These are phyloP conservation scores for Protomyces inouyei DNA, from an alignment of 1,139 yeast species.

Conservation along the genomic window DNA sequence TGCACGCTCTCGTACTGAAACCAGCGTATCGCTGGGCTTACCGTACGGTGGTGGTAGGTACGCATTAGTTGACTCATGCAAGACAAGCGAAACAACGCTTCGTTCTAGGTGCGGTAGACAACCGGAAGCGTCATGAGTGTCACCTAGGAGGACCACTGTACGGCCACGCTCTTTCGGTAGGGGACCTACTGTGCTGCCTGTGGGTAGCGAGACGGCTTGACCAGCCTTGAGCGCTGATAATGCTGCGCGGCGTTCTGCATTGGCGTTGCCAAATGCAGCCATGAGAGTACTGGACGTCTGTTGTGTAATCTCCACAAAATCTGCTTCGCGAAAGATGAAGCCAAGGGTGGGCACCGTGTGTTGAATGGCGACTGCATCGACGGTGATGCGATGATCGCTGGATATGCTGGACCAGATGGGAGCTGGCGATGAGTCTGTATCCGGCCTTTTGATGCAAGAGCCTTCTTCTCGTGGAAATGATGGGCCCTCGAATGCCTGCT, in stretches of 20 bases:
- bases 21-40: conserved; percentile 6
- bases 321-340: conserved; percentile 11
- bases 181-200: not conserved
- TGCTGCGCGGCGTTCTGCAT: not conserved
- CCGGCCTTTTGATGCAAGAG: not conserved
- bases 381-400: not conserved
- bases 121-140: conserved; percentile 19
- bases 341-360: conserved; percentile 21
- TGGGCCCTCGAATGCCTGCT: not conserved
- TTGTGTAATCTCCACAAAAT: not conserved
- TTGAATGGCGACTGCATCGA: conserved; percentile 15
- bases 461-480: conserved; percentile 9
- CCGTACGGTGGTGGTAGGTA: conserved; percentile 13
- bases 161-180: conserved; percentile 6
- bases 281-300: not conserved
- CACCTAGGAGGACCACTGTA: conserved; percentile 19
- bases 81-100: conserved; percentile 1
- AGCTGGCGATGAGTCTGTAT: not conserved
- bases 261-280: not conserved
- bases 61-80: conserved; percentile 27
- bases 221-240: conserved; percentile 5
- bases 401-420: conserved; percentile 4
- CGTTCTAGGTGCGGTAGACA: not conserved
- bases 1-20: conserved; percentile 1
- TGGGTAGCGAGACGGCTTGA: not conserved